A percentile compares a stretch with the other conserved stretches of the same genome.
Evolutionary conservation across 352 stramenopile genomes (phyloP).

Genomic region (Phytophthora boehmeriae): DNA sequence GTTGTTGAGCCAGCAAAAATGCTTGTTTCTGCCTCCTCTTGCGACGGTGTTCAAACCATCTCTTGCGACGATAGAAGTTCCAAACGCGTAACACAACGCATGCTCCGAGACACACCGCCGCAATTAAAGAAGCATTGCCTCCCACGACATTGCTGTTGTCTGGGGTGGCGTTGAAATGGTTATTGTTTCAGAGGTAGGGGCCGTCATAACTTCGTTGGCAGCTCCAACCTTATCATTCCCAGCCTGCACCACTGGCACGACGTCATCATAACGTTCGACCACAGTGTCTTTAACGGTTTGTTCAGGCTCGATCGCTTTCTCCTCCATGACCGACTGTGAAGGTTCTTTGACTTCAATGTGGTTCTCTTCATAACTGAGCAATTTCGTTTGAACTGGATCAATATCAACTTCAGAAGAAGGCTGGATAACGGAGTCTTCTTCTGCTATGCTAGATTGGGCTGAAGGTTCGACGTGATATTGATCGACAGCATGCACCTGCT

Average conservation of each 20-base stretch:
- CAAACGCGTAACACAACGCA: conserved; percentile 53
- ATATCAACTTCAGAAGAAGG: not conserved
- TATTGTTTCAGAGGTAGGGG: not conserved
- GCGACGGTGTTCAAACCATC: conserved; percentile 45
- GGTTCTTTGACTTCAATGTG: not conserved
- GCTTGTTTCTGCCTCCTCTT: conserved; percentile 40
- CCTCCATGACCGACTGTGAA: not conserved
- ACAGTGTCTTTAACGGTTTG: not conserved
- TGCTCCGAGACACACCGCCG: conserved; percentile 48
- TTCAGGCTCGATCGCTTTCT: not conserved
- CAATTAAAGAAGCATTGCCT: conserved; percentile 45
- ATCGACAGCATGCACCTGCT: not conserved
- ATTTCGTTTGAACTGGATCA: not conserved
- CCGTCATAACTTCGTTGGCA: conserved; percentile 2
- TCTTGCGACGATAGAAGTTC: conserved; percentile 57
- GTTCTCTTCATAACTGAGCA: too few species aligned
- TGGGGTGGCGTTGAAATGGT: not conserved
- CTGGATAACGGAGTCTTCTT: not conserved
- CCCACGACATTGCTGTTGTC: conserved; percentile 38
- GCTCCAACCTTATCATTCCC: not conserved
- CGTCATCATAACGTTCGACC: not conserved
- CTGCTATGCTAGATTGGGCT: not conserved
- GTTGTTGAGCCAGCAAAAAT: conserved; percentile 25
- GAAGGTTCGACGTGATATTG: not conserved
- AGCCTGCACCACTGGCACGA: not conserved